These are phyloP conservation scores for Macrophomina phaseolina DNA, from an alignment of 2,329 filamentous ascomycete species.

Conservation along the genomic window DNA sequence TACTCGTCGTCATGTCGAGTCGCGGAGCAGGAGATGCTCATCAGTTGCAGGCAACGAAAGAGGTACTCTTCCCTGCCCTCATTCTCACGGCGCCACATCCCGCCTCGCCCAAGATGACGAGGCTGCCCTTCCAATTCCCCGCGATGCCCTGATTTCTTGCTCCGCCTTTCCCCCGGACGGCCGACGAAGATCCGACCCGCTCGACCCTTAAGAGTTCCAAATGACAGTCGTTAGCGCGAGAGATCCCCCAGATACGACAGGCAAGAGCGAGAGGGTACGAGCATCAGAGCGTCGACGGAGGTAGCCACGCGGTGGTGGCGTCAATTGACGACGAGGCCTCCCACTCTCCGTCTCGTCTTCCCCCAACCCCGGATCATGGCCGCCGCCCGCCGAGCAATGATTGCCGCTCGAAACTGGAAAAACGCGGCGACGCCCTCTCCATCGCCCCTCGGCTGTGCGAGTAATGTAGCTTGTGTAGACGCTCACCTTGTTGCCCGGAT, in stretches of 20 bases:
- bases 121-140: background rate
- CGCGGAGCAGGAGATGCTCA: background rate
- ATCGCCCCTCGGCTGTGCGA: background rate
- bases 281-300: background rate
- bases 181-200: constrained; percentile 24
- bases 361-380: background rate
- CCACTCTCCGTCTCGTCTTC: background rate
- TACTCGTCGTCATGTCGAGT: background rate
- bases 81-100: background rate
- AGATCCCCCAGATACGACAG: constrained; percentile 1
- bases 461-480: constrained; percentile 1
- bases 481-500: background rate
- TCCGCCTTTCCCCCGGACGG: background rate
- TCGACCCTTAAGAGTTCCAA: background rate
- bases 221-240: background rate
- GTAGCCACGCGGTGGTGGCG: background rate
- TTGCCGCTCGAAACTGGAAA: background rate
- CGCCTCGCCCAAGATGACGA: background rate
- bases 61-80: background rate
- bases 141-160: background rate
- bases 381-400: background rate
- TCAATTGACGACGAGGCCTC: background rate
- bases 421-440: background rate
- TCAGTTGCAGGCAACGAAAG: constrained; percentile 8
- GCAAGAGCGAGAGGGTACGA: background rate